Conservation (phyloP, 2,329 filamentous ascomycete species). For the Trichophyton benhamiae region DNA sequence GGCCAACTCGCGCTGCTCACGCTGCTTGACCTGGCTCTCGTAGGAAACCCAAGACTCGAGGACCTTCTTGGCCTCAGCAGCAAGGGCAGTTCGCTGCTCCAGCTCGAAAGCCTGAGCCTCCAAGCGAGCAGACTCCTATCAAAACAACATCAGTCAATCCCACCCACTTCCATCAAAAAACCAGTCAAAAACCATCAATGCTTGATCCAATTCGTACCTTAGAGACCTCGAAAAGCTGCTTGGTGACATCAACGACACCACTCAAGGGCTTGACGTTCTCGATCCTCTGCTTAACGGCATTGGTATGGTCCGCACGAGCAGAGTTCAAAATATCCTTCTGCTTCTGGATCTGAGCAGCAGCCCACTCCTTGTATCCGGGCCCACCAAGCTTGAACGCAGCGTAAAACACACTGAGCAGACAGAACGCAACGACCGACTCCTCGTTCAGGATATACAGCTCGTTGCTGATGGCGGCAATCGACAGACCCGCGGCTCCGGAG, state of each 20-base stretch:
- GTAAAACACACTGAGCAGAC: conserved; percentile 83
- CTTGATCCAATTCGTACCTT: conserved; percentile 52
- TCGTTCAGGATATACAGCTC: conserved; percentile 99
- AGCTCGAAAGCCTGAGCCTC: conserved; percentile 95
- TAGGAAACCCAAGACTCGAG: conserved; percentile 98
- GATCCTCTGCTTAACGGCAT: conserved; percentile 89
- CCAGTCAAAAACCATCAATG: not conserved
- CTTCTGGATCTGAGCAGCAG: conserved; percentile 75
- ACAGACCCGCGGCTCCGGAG: conserved; percentile 79
- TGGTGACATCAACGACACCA: conserved; percentile 90
- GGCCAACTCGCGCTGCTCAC: conserved; percentile 93
- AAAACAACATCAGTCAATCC: conserved; percentile 12
- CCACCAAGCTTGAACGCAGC: conserved; percentile 88
- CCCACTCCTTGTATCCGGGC: conserved; percentile 86
- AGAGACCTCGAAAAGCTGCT: conserved; percentile 91
- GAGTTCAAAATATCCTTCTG: conserved; percentile 91
- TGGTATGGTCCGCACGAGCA: conserved; percentile 86
- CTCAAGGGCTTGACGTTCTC: conserved; percentile 88
- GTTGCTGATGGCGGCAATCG: conserved; percentile 93
- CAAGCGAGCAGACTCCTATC: conserved; percentile 89
- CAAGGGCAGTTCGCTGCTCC: conserved; percentile 88
- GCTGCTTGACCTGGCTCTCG: conserved; percentile 96
- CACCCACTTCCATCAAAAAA: conserved; percentile 1
- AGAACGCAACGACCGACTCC: conserved; percentile 90
- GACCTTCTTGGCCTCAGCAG: conserved; percentile 83